Percentiles rank a stretch among this genome's conserved stretches.
phyloP scores from a whole-genome alignment of 2,329 filamentous ascomycete species.

The Hypoxylon sp. region DNA sequence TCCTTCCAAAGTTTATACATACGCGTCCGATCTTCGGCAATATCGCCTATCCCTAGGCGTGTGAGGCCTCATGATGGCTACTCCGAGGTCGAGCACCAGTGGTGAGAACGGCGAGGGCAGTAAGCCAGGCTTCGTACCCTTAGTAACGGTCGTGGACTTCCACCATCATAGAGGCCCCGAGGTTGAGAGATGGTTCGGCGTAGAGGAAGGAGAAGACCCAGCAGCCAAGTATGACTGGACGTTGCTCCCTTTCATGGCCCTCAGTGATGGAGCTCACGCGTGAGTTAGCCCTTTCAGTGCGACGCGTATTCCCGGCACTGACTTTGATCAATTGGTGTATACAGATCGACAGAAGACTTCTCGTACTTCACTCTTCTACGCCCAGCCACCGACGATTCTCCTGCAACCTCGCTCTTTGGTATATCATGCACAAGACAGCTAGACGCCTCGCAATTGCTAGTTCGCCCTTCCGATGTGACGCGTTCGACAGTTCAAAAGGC shows the following conservation, averaged over 20 bases:
- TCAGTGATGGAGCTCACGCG: constrained; percentile 96
- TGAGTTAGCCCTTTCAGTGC: constrained; percentile 62
- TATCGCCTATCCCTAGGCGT: constrained; percentile 9
- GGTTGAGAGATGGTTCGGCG: constrained; percentile 92
- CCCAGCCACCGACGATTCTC: constrained; percentile 66
- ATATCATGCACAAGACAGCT: constrained; percentile 96
- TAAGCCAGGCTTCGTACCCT: constrained; percentile 68
- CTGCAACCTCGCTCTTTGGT: constrained; percentile 89
- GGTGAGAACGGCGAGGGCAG: constrained; percentile 30
- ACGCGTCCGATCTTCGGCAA: constrained; percentile 6
- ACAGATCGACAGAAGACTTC: constrained; percentile 91
- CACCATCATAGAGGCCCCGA: constrained; percentile 91
- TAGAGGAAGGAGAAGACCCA: constrained; percentile 80
- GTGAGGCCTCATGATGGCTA: constrained; percentile 42
- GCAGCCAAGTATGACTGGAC: constrained; percentile 90
- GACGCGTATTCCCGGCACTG: constrained; percentile 20
- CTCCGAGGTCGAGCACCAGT: constrained; percentile 26
- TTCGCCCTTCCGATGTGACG: constrained; percentile 90
- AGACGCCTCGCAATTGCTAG: constrained; percentile 81
- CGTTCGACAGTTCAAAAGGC: constrained; percentile 98
- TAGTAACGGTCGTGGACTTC: constrained; percentile 86
- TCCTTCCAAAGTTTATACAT: constrained; percentile 14
- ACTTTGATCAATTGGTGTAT: constrained; percentile 32
- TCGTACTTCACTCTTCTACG: constrained; percentile 95
- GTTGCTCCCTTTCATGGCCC: constrained; percentile 93